Base-by-base conservation (phyloP, 2,329 filamentous ascomycete genomes). In the Alternaria tenuissima region DNA sequence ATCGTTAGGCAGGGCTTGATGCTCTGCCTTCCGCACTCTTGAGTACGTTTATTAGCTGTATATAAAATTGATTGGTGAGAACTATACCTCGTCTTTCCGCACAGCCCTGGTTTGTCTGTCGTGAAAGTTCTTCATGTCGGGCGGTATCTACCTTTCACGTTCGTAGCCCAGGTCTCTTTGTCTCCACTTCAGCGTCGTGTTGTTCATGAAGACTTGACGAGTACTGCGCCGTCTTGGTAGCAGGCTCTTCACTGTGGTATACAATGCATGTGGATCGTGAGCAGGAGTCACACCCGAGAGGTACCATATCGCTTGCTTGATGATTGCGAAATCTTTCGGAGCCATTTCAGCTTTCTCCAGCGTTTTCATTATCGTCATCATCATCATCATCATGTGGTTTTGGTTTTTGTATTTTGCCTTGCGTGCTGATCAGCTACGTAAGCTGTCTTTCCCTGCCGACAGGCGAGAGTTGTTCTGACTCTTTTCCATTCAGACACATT, bases 401-500 rank as follows among this genome's bases (percentile, higher is more conserved):
- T 42, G 28, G 12, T 26, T 47, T 54, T 20, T 32, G 16, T n/a
- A 7, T 28, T 28, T 51, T 28, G 36, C 24, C 46, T 34, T 20
- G 22, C 34, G 20, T n/a, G 32, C 46, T 18, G 20, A 30, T 49
- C 46, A 36, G 46, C 18, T 53, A 18, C n/a, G 39, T 44, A 28
- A 11, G 39, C 39, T 26, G 11, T 14, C 7, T n/a, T 41, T 20
- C 12, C 24, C 8, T 38, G 14, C 20, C 9, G 14, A 36, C 16
- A 20, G 20, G 14, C 12, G 36, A 52, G 20, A 30, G 32, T 14
- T 11, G 12, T 9, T 12, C 22, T 41, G 7, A 30, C 3, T 8
- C 18, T 49, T 42, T 74, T 49, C 67, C 71, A 42, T 71, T 72
- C 36, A 65, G 64, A 24, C 67, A 67, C 6, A 57, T 61, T 14